These are phyloP conservation scores for Pochonia chlamydosporia DNA, from an alignment of 2,329 filamentous ascomycete genomes.

Conservation along the genomic window DNA sequence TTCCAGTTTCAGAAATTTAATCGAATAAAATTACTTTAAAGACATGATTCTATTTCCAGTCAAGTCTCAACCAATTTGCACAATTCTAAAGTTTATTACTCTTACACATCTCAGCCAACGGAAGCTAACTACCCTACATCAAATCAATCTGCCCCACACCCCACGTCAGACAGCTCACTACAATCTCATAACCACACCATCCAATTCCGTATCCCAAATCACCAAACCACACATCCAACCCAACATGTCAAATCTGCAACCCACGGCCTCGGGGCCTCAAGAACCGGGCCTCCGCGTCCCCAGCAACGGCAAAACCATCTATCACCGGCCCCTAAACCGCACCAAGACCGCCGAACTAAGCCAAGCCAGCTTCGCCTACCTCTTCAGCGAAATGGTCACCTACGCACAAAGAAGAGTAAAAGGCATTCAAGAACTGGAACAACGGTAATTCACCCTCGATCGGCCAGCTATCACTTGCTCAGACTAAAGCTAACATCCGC, in stretches of 20 bases:
- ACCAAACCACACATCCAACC: background rate
- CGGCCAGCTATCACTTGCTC: no score
- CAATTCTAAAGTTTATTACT: no score
- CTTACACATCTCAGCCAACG: no score
- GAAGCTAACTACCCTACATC: no score
- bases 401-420: conserved; percentile 90
- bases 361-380: conserved; percentile 88
- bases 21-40: no score
- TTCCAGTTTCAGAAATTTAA: no score
- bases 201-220: background rate
- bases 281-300: conserved; percentile 74
- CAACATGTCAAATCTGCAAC: conserved; percentile 46
- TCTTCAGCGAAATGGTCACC: conserved; percentile 94
- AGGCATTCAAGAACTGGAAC: conserved; percentile 89
- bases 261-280: conserved; percentile 33
- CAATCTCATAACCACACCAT: no score
- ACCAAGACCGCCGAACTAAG: conserved; percentile 84
- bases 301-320: conserved; percentile 93
- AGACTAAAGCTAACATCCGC: no score
- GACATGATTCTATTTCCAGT: no score
- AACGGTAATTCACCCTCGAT: conserved; percentile 59
- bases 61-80: no score
- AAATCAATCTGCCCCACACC: no score
- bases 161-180: background rate
- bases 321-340: conserved; percentile 90